These are phyloP conservation scores for Chaetomidium leptoderma DNA, from an alignment of 495 filamentous ascomycete species.

Conservation along the genomic window DNA sequence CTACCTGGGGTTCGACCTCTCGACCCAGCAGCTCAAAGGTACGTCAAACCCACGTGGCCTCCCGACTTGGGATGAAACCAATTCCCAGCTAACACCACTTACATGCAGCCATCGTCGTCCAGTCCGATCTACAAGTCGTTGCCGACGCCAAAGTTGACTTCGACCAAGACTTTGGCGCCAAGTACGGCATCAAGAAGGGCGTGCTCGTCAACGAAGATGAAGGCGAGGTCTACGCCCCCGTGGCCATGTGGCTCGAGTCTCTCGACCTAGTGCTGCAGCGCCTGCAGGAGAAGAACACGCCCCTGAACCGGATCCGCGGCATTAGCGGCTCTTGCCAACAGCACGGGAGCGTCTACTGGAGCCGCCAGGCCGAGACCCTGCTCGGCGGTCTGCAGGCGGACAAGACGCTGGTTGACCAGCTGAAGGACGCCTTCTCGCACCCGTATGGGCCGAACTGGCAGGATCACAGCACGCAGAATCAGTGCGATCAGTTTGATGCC, in stretches of 20 bases:
- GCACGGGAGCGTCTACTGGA: slow-evolving; percentile 95
- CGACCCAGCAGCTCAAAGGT: slow-evolving; percentile 94
- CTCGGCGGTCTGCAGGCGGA: slow-evolving; percentile 57
- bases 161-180: slow-evolving; percentile 63
- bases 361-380: slow-evolving; percentile 59
- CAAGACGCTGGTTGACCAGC: slow-evolving; percentile 62
- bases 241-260: slow-evolving; percentile 91
- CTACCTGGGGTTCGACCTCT: slow-evolving; percentile 93
- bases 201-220: slow-evolving; percentile 75
- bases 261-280: slow-evolving; percentile 75
- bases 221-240: slow-evolving; percentile 85
- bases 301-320: slow-evolving; percentile 71
- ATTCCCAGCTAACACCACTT: background rate
- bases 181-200: slow-evolving; percentile 84
- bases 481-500: slow-evolving; percentile 84
- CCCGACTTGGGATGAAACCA: background rate
- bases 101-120: slow-evolving; percentile 64
- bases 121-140: slow-evolving; percentile 70
- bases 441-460: slow-evolving; percentile 95
- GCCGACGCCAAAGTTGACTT: slow-evolving; percentile 75
- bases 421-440: slow-evolving; percentile 72
- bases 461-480: slow-evolving; percentile 84
- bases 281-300: slow-evolving; percentile 68
- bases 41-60: slow-evolving; percentile 19
- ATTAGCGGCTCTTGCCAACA: slow-evolving; percentile 93